These are phyloP conservation scores for Lasiosphaeris hirsuta DNA, from an alignment of 495 filamentous ascomycete genomes.

Conservation along the genomic window DNA sequence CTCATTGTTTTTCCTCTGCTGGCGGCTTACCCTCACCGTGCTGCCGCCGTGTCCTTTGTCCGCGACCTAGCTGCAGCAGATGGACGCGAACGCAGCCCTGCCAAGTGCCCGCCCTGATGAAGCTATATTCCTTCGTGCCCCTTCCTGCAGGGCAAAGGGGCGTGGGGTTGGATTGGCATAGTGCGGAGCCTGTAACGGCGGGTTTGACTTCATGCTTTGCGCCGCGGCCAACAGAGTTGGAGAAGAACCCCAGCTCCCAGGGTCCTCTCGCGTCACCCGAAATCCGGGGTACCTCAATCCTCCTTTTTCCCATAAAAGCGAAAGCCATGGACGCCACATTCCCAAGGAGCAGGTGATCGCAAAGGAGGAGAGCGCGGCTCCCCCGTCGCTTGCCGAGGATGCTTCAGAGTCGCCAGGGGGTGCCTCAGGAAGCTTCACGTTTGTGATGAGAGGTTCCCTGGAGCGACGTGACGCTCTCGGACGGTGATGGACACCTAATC, in stretches of 20 bases:
- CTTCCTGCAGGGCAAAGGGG: background rate
- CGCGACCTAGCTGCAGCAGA: background rate
- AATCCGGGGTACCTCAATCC: slow-evolving; percentile 18
- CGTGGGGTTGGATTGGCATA: background rate
- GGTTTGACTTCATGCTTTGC: background rate
- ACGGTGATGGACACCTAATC: slow-evolving; percentile 2
- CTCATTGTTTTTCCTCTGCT: slow-evolving; percentile 2
- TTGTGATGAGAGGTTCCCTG: background rate
- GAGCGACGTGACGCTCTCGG: slow-evolving; percentile 1
- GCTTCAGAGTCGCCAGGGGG: slow-evolving; percentile 5
- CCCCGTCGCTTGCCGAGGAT: background rate
- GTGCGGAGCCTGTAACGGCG: background rate
- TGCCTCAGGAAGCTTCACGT: background rate
- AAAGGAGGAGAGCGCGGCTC: no score
- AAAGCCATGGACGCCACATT: slow-evolving; percentile 8
- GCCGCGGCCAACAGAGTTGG: background rate
- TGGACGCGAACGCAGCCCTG: background rate
- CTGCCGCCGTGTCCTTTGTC: background rate
- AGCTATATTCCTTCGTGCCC: background rate
- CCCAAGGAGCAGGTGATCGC: background rate
- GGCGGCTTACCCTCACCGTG: background rate
- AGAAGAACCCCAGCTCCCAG: slow-evolving; percentile 2
- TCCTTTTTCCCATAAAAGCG: background rate
- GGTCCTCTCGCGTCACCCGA: slow-evolving; percentile 14
- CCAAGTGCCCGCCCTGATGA: background rate